Base-by-base conservation (phyloP, 371 early-diverging fungal genomes). In the Mucor mucedo region DNA sequence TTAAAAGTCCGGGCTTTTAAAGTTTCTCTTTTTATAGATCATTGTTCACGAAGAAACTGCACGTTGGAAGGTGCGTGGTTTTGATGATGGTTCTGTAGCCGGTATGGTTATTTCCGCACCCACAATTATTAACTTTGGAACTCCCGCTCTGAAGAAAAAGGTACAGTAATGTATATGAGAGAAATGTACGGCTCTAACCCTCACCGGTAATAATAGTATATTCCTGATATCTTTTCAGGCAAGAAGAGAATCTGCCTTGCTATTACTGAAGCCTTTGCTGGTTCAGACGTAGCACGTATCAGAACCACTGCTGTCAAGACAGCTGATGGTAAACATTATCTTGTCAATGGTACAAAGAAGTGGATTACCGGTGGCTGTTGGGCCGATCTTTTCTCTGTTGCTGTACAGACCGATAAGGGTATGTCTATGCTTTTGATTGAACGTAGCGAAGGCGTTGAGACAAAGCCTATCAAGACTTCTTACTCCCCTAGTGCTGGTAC, bases 361-460 rank as follows among this genome's bases (percentile, higher is more conserved):
- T 90, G 91, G 89, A 89, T 89, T 55, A 93, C 95, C 53, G 90
- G 89, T 72, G 96, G 95, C 65, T 84, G 84, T 52, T 75, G 59
- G 58, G 65, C 70, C 10, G 89, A 90, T 69, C 90, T 84, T 72
- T 91, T 91, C 69, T 87, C 89, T 40, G 84, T 84, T 3, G 90
- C 90, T 58, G 79, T 82, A n/a, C 78, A 68, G 7, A 91, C 90
- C 5, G 80, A 84, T 41, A 91, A 92, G 81, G 84, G 84, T 63
- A 92, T 93, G 57, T 92, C 93, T 58, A 80, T 93, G 77, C 82
- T 87, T 47, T 58, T 82, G 5, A 73, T 87, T 38, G 87, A 87
- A 62, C 87, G 87, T 35, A 69, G 73, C 52, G 94, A 93, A 27
- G 91, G 91, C n/a, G 67, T 89, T 10, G 76, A 78, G 41, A 85